Base-by-base conservation (phyloP, 1,284 basidiomycete species). In the Leccinum griseonigrum region DNA sequence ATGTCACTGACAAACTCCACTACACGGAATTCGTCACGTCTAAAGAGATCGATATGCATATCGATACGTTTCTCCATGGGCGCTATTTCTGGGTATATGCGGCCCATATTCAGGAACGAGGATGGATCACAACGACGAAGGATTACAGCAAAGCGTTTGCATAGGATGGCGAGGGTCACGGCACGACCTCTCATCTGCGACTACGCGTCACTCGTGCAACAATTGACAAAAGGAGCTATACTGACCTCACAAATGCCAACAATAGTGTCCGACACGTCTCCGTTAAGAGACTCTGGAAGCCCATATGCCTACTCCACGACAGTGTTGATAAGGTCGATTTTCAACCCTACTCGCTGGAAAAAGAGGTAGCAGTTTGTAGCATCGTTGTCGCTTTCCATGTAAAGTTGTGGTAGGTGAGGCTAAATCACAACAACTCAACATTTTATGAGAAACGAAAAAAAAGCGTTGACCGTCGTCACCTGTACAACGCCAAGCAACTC, bases 41-140 rank as follows among this genome's bases (percentile, higher is more conserved):
- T 83, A 13, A 97, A 79, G 34, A 91, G 81, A 58, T 92, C 90
- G 62, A 98, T 86, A 74, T 97, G 97, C 75, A 91, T 88, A 70
- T 99, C 95, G 58, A 99, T 85, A 48, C 92, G 85, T 73, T 91
- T 92, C 79, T 99, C 97, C 73, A 98, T 86, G 0, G 90, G 90
- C 0, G 86, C 84, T 43, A 98, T 84, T 65, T 99, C 97, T 8
- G 85, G 83, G 67, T 88, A 94, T 31, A 97, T 83, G 32, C 91
- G 85, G 1, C 95, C 97, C 58, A 92, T 86, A 66, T 85, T 87
- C 59, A 96, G 76, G 83, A 95, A 98, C 2, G 88, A 87, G 56
- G 91, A 88, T 3, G 91, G 86, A 67, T 92, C 86, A 68, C 92
- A 92, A 26, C 87, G 82, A 36, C 86, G 82, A 64, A 97, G 81